Evolutionary conservation across 805 yeast species (phyloP), one percentile per base, ranked within the genome.

Genomic region (Saturnispora hagleri): DNA sequence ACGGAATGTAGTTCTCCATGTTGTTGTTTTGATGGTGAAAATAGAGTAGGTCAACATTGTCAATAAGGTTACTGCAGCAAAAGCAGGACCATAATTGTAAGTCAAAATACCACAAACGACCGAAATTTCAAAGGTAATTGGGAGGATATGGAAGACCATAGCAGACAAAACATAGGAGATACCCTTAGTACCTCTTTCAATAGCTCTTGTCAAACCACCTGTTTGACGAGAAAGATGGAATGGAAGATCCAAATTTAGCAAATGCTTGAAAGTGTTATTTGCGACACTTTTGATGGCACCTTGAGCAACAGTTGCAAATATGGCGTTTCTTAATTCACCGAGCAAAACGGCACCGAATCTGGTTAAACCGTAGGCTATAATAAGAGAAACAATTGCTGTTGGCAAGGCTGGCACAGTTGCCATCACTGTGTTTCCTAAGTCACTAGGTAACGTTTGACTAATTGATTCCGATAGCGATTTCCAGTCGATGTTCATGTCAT

Each of bases 151-250:
- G 72, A 93, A 91, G n/a, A 93, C 96, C 96, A 91, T 87, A 2
- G 98, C 96, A 36, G 87, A 81, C 46, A 93, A 72, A 5, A 93
- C 97, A 60, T 86, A 90, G 12, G 95, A 84, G 50, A 93, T 91
- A 71, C 99, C 99, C 61, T 93, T 91, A 1, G 98, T 91, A 66
- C 99, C 99, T 57, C 99, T 75, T 62, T 93, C 99, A 61, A 93
- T 93, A 1, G 98, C 98, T 55, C 99, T 74, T 0, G 97, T 91
- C 34, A 93, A 69, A 0, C 97, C 98, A 58, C 99, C 99, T 0
- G 99, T 93, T 66, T 93, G 98, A 58, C 90, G 75, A 10, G 91
- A 76, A 41, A 93, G 69, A 66, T 93, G 99, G 77, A 91, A 93
- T 20, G 88, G 85, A 51, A 90, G 70, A 68, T 93, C 99, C 66